Evolutionary conservation across 2,329 filamentous ascomycete genomes (phyloP).

Genomic region (Allantophomopsis cytisporea): DNA sequence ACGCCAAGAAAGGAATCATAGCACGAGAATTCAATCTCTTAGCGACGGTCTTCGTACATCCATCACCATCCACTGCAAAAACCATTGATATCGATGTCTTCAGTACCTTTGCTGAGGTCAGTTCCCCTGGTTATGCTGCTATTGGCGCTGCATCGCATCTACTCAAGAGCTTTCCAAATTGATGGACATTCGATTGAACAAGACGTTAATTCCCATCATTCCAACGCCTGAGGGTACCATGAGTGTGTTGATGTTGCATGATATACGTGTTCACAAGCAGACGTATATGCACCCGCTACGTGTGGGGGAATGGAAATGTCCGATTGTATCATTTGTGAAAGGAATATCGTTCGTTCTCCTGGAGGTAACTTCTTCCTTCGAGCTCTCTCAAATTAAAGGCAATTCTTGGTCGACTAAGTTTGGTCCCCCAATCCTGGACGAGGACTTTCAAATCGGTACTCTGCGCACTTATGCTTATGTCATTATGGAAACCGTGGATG

Average conservation of each 20-base stretch:
- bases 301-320: constrained; percentile 17
- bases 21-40: constrained; percentile 51
- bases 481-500: constrained; percentile 24
- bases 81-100: constrained; percentile 40
- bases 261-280: constrained; percentile 43
- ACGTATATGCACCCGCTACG: no score
- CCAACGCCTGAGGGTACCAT: constrained; percentile 28
- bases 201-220: constrained; percentile 30
- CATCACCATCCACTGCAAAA: constrained; percentile 8
- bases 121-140: constrained; percentile 49
- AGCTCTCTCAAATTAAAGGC: constrained; percentile 26
- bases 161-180: constrained; percentile 9
- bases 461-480: constrained; percentile 43
- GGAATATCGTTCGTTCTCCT: constrained; percentile 62
- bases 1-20: constrained; percentile 40
- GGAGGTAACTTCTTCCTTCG: constrained; percentile 43
- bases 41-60: constrained; percentile 48
- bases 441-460: constrained; percentile 35
- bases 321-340: constrained; percentile 50
- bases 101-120: constrained; percentile 34
- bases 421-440: constrained; percentile 20
- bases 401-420: constrained; percentile 16
- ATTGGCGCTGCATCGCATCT: constrained; percentile 37
- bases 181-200: constrained; percentile 22
- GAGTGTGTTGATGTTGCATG: constrained; percentile 50